These are phyloP conservation scores for Hypoxylon sp. DNA, from an alignment of 2,329 filamentous ascomycete species.

Conservation along the genomic window DNA sequence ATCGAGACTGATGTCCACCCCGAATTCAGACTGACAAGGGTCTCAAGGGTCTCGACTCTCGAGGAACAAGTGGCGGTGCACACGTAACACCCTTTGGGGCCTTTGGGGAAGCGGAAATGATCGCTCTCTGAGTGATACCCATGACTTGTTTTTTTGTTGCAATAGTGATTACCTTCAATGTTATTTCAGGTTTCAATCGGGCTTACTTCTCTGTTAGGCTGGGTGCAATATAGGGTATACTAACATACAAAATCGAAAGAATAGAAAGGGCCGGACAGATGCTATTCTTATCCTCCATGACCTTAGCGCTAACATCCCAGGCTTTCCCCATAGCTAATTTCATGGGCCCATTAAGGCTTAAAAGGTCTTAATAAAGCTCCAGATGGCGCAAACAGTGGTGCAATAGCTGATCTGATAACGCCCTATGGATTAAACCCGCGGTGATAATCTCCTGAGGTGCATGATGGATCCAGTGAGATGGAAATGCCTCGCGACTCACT, in stretches of 20 bases:
- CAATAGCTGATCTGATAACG: conserved; percentile 22
- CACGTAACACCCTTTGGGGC: conserved; percentile 43
- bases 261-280: conserved; percentile 3
- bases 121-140: conserved; percentile 37
- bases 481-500: not conserved
- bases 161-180: conserved; percentile 20
- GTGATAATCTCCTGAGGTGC: conserved; percentile 5
- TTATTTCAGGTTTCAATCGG: conserved; percentile 22
- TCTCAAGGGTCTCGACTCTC: conserved; percentile 27
- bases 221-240: conserved; percentile 4
- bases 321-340: conserved; percentile 34
- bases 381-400: conserved; percentile 20
- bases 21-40: conserved; percentile 39
- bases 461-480: not conserved
- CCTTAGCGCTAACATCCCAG: conserved; percentile 23
- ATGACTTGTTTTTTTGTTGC: conserved; percentile 27
- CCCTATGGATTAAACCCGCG: not conserved
- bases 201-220: conserved; percentile 15
- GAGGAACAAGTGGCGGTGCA: conserved; percentile 52
- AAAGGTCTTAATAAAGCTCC: conserved; percentile 28
- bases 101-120: conserved; percentile 44
- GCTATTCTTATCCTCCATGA: conserved; percentile 5
- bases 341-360: conserved; percentile 28
- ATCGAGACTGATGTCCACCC: conserved; percentile 37
- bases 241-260: conserved; percentile 18